Evolutionary conservation across 2,329 filamentous ascomycete genomes (phyloP).

Genomic region (Colletotrichum musae): DNA sequence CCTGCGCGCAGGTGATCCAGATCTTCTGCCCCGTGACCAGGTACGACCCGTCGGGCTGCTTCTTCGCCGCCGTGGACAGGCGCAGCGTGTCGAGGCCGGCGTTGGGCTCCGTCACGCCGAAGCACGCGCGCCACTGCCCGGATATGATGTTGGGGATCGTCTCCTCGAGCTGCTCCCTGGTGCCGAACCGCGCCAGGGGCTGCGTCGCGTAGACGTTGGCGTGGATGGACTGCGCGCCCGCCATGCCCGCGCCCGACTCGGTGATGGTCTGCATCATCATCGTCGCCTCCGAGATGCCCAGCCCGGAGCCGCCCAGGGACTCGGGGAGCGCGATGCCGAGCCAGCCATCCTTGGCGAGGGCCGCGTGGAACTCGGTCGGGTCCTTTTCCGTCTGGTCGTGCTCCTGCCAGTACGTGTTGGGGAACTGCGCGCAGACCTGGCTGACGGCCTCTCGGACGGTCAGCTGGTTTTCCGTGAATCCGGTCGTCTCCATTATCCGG

Average conservation of each 20-base stretch:
- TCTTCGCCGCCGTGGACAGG: slow-evolving; percentile 75
- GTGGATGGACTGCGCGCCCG: slow-evolving; percentile 74
- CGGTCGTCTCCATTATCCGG: slow-evolving; percentile 77
- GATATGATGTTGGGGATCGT: slow-evolving; percentile 80
- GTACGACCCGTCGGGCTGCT: slow-evolving; percentile 70
- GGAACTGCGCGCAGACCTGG: slow-evolving; percentile 78
- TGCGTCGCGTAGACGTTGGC: slow-evolving; percentile 83
- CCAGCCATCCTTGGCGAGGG: slow-evolving; percentile 82
- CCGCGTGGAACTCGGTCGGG: slow-evolving; percentile 82
- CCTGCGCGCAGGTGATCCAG: slow-evolving; percentile 90
- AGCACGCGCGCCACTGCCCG: slow-evolving; percentile 81
- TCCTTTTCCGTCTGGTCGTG: slow-evolving; percentile 79
- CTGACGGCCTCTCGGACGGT: slow-evolving; percentile 79
- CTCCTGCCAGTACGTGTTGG: slow-evolving; percentile 83
- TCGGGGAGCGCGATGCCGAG: slow-evolving; percentile 86
- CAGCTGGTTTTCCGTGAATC: slow-evolving; percentile 81
- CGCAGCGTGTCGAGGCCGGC: slow-evolving; percentile 84
- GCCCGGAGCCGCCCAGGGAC: slow-evolving; percentile 78
- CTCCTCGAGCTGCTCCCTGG: slow-evolving; percentile 71
- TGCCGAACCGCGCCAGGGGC: slow-evolving; percentile 80
- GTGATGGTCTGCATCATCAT: slow-evolving; percentile 91
- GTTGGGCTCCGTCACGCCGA: slow-evolving; percentile 88
- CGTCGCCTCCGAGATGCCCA: slow-evolving; percentile 85
- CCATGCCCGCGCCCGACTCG: slow-evolving; percentile 85
- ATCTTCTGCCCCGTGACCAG: slow-evolving; percentile 85